Percentiles rank a stretch among this genome's conserved stretches.
These are phyloP conservation scores for Pseudogymnoascus sp. DNA, from an alignment of 2,329 filamentous ascomycete species.

Conservation along the genomic window DNA sequence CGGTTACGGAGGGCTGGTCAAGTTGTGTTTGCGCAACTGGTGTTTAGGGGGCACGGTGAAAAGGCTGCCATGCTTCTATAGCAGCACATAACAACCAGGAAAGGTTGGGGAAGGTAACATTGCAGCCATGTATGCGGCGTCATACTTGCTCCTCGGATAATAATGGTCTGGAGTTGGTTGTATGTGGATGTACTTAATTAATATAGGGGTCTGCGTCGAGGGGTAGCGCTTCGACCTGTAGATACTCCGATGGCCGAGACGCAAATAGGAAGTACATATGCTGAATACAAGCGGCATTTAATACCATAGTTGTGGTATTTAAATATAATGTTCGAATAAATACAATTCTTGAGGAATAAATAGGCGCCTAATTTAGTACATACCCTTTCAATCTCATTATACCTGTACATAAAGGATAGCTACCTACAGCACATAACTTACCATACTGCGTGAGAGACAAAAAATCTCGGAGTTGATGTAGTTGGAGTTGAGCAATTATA, in stretches of 20 bases:
- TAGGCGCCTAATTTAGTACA: not conserved
- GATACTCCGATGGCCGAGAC: not conserved
- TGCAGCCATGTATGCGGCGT: constrained; percentile 2
- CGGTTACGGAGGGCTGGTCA: not conserved
- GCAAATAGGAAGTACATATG: constrained; percentile 1
- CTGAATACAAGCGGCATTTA: not conserved
- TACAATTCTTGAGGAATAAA: not conserved
- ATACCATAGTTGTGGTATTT: not conserved
- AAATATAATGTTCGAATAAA: not conserved
- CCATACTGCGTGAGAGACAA: too few species aligned
- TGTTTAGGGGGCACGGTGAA: not conserved
- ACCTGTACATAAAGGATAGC: too few species aligned
- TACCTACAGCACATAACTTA: not conserved
- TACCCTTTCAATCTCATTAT: not conserved
- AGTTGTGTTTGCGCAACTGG: not conserved
- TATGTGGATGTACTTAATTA: not conserved
- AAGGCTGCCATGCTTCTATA: not conserved
- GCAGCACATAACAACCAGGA: not conserved
- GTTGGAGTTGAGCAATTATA: too few species aligned
- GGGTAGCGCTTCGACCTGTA: not conserved
- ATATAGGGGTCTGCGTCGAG: not conserved
- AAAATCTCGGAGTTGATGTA: too few species aligned
- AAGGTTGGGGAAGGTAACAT: not conserved
- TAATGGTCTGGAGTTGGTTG: not conserved
- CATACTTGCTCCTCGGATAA: not conserved